Evolutionary conservation across 2,329 filamentous ascomycete genomes (phyloP).

Genomic region (Sporothrix sp.): DNA sequence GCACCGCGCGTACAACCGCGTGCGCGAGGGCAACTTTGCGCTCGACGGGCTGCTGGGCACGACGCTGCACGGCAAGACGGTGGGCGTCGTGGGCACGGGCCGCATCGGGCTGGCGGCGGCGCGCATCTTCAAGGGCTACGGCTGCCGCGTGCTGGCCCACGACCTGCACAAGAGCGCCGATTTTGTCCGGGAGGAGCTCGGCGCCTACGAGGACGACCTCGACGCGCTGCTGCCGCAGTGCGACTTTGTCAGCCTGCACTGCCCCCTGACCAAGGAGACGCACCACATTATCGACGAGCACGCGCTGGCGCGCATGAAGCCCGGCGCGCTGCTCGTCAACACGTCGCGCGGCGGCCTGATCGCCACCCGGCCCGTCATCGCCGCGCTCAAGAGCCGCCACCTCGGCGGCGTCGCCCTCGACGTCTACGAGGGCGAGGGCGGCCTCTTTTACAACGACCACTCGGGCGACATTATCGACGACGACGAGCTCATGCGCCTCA

Average conservation of each 20-base stretch:
- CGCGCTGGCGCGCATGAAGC: constrained; percentile 47
- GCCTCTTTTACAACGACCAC: constrained; percentile 56
- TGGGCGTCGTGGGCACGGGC: constrained; percentile 56
- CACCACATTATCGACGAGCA: constrained; percentile 49
- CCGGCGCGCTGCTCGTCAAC: constrained; percentile 53
- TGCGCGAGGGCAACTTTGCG: constrained; percentile 58
- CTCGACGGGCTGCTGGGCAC: constrained; percentile 53
- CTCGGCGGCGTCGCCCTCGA: constrained; percentile 56
- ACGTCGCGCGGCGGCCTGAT: constrained; percentile 58
- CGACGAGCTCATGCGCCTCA: constrained; percentile 54
- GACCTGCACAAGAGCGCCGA: constrained; percentile 45
- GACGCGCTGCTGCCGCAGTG: constrained; percentile 43
- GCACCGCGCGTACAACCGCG: constrained; percentile 58
- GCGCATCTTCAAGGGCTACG: constrained; percentile 54
- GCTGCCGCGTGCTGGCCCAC: constrained; percentile 51
- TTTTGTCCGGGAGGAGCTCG: constrained; percentile 34
- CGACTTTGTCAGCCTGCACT: constrained; percentile 57
- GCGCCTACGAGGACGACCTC: constrained; percentile 43
- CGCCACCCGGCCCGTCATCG: constrained; percentile 49
- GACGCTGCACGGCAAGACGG: constrained; percentile 54
- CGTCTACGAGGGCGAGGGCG: constrained; percentile 57
- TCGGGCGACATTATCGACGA: constrained; percentile 56
- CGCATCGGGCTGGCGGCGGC: constrained; percentile 54
- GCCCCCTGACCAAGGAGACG: constrained; percentile 52
- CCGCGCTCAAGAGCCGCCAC: constrained; percentile 48